A percentile compares a stretch with the other conserved stretches of the same genome.
Evolutionary conservation across 78 protist species (phyloP).

Genomic region (Planoprotostelium fungivorum): DNA sequence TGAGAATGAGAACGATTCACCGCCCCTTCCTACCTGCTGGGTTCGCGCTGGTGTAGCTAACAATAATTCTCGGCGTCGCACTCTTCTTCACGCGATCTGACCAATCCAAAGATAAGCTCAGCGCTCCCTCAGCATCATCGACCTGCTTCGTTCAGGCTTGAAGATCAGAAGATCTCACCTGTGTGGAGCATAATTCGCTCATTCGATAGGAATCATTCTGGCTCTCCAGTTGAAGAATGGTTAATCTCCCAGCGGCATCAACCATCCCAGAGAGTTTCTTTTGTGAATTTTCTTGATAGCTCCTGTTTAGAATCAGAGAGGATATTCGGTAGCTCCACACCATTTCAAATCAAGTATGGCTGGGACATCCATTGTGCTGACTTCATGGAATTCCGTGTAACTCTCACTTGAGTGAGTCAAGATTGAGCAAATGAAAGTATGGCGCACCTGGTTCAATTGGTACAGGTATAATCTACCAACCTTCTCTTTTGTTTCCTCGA

Average conservation of each 20-base stretch:
- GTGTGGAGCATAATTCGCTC: background rate
- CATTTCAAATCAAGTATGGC: conserved; percentile 74
- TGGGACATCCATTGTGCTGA: conserved; percentile 15
- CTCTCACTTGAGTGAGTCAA: background rate
- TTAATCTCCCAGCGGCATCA: conserved; percentile 40
- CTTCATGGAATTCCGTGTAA: background rate
- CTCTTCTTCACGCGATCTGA: background rate
- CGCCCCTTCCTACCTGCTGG: conserved; percentile 4
- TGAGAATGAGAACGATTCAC: background rate
- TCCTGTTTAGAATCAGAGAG: background rate
- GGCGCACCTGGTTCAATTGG: conserved; percentile 1
- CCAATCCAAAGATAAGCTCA: conserved; percentile 69
- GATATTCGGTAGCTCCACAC: background rate
- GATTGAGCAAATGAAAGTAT: background rate
- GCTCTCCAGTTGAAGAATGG: background rate
- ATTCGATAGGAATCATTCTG: background rate
- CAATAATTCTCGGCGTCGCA: conserved; percentile 25
- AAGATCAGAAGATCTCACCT: conserved; percentile 7
- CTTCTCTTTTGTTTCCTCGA: conserved; percentile 24
- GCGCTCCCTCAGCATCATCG: background rate
- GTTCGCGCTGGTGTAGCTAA: conserved; percentile 15
- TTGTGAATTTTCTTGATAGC: background rate
- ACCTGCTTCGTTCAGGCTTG: background rate
- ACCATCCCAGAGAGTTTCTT: conserved; percentile 4
- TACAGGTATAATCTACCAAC: conserved; percentile 42